Evolutionary conservation across 441 rosid species (phyloP).

Genomic region (Viola pubescens): DNA sequence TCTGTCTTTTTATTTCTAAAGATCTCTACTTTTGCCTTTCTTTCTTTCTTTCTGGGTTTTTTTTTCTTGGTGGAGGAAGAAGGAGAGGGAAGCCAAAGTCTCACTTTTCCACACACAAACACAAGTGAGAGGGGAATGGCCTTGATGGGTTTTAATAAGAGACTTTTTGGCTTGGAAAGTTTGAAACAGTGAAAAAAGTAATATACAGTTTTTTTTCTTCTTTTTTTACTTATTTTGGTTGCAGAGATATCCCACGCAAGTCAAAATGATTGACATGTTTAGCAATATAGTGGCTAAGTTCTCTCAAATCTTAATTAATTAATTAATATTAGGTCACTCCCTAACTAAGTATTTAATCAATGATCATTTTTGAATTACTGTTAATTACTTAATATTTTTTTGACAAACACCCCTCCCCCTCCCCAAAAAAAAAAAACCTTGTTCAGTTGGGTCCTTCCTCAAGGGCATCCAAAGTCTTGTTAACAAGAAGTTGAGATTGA

Average conservation of each 20-base stretch:
- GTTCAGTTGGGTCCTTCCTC: neutral
- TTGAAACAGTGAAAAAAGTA: neutral
- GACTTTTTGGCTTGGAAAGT: too few species aligned
- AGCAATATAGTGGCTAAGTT: too few species aligned
- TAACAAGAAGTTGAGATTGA: constrained; percentile 12
- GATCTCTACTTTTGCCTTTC: too few species aligned
- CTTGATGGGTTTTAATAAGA: neutral
- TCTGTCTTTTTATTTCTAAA: too few species aligned
- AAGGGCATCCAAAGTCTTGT: constrained; percentile 36
- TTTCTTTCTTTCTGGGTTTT: too few species aligned
- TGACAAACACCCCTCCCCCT: neutral
- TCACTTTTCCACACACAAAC: constrained; percentile 10
- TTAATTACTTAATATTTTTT: neutral
- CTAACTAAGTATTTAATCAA: too few species aligned
- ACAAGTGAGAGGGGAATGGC: constrained; percentile 7
- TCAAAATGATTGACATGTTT: constrained; percentile 26
- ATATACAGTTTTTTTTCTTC: neutral
- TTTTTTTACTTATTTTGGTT: neutral
- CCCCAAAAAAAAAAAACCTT: neutral
- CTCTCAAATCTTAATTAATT: too few species aligned
- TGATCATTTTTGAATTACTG: too few species aligned
- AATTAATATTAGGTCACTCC: too few species aligned
- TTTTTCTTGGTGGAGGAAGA: too few species aligned
- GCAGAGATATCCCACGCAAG: too few species aligned
- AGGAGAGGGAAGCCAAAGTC: constrained; percentile 4